Base-by-base conservation (phyloP, 768 basidiomycete species). In the Fomitopsis serialis region DNA sequence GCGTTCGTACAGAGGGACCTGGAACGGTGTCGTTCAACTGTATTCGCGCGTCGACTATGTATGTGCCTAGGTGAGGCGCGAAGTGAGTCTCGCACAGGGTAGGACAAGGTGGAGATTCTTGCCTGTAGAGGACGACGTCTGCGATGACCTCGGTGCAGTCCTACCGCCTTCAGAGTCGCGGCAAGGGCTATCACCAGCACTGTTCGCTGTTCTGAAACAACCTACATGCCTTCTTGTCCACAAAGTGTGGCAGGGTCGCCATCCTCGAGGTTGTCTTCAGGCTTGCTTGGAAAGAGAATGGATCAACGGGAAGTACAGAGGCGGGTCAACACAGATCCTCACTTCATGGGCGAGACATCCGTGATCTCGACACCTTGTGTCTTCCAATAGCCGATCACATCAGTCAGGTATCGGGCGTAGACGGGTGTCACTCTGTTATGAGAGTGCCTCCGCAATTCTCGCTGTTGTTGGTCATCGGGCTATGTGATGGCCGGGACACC, bases 151-250 rank as follows among this genome's bases (percentile, higher is more conserved):
- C 47, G 34, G 51, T 52, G 40, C 45, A 58, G 51, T 13, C 58
- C 54, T 13, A 40, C 47, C 15, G 44, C 45, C 17, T 50, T 45
- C 29, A 58, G 54, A 17, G 58, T 51, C 15, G 45, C 19, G n/a
- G 50, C 50, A 6, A 75, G 54, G 25, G 70, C 67, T 48, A 64
- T 72, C 36, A 77, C 64, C 13, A 77, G 71, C 48, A 70, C 69
- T 2, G 73, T 70, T n/a, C 74, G 73, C 72, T 74, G 72, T 50
- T 54, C 66, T 4, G 73, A 71, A 42, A 59, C 55, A 40, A 77
- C 75, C 51, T 65, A 59, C 75, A 77, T 77, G 2, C 75, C 76
- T 61, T 77, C 75, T 59, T 77, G 76, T 19, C 71, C 70, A 56
- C 75, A 77, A 32, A 32, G 29, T 6, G 29, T 32, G 11, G 29